Base-by-base conservation (phyloP, 2,329 filamentous ascomycete genomes). In the Pseudogymnoascus destructans region DNA sequence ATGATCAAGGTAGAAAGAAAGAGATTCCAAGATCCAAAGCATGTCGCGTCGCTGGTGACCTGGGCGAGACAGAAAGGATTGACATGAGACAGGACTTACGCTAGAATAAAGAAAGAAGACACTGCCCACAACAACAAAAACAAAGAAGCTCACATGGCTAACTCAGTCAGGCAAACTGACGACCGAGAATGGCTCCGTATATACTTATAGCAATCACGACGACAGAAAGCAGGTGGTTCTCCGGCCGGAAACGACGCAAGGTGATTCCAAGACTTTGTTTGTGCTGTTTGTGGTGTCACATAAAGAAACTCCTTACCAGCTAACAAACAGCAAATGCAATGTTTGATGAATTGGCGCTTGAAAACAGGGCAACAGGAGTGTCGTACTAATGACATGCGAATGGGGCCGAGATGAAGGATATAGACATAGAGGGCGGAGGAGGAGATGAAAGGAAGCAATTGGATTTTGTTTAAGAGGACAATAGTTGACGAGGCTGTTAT, bases 111-210 rank as follows among this genome's bases (percentile, higher is more conserved):
- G 25, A 52, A 52, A 30, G 23, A 17, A 17, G 46, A 19, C 46
- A 52, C 25, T 30, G 25, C n/a, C 46, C n/a, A 30, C 27, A 30
- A 30, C 23, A 52, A 52, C 46, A 17, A 52, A 9, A 52, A 52
- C 46, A 52, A 52, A 30, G 46, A 52, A 30, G 25, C 46, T 30
- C 46, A 52, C 46, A 52, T 52, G 25, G n/a, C n/a, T n/a, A n/a
- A 52, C 25, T 52, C 25, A 52, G 30, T 6, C n/a, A 8, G 23
- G 15, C 46, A 52, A 52, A 52, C 46, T 30, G 46, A 52, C 25
- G 25, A 2, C 25, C 25, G 23, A 52, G 46, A 52, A 52, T 17
- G 15, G 11, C 3, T 13, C 5, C 25, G 25, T 17, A 52, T 52
- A 52, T 9, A 6, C 25, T 19, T 30, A 13, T 19, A 52, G 46